Percentiles rank a stretch among this genome's conserved stretches.
Conservation (phyloP, 2,329 filamentous ascomycete genomes). For the Ophiostoma novo-ulmi region DNA sequence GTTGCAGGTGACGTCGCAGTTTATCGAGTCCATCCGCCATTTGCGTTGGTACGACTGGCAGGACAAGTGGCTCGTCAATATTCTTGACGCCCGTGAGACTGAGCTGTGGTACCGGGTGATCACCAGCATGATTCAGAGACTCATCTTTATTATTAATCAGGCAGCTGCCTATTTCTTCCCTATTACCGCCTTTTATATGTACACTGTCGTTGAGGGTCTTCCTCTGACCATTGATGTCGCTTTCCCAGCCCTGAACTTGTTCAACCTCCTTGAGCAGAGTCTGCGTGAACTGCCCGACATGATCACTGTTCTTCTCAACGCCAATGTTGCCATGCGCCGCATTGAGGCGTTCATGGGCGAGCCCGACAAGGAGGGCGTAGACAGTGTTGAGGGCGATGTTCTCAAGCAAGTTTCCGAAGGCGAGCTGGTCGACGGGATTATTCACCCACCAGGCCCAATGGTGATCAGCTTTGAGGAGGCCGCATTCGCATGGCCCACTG, state of each 20-base stretch:
- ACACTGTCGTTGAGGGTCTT: slow-evolving; percentile 64
- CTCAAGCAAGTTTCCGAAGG: slow-evolving; percentile 19
- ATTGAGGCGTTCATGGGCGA: slow-evolving; percentile 85
- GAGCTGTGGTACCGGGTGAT: slow-evolving; percentile 63
- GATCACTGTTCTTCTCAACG: slow-evolving; percentile 72
- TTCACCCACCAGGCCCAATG: slow-evolving; percentile 28
- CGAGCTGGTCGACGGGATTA: slow-evolving; percentile 17
- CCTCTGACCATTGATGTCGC: slow-evolving; percentile 73
- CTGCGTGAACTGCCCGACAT: slow-evolving; percentile 70
- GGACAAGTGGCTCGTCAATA: slow-evolving; percentile 63
- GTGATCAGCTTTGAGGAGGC: slow-evolving; percentile 56
- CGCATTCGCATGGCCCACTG: slow-evolving; percentile 75
- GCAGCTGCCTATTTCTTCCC: slow-evolving; percentile 71
- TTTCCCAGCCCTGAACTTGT: slow-evolving; percentile 80
- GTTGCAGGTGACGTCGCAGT: slow-evolving; percentile 75
- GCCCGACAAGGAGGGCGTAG: slow-evolving; percentile 62
- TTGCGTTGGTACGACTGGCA: slow-evolving; percentile 81
- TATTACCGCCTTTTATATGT: slow-evolving; percentile 74
- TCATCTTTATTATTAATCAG: slow-evolving; percentile 64
- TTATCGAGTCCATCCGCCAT: slow-evolving; percentile 79
- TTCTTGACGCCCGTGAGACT: slow-evolving; percentile 61
- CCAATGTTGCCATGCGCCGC: slow-evolving; percentile 72
- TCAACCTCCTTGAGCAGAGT: slow-evolving; percentile 66
- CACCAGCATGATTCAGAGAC: slow-evolving; percentile 56
- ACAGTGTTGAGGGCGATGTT: slow-evolving; percentile 33